Base-by-base conservation (phyloP, 176 grass and related monocot genomes). In the Thalia dealbata region DNA sequence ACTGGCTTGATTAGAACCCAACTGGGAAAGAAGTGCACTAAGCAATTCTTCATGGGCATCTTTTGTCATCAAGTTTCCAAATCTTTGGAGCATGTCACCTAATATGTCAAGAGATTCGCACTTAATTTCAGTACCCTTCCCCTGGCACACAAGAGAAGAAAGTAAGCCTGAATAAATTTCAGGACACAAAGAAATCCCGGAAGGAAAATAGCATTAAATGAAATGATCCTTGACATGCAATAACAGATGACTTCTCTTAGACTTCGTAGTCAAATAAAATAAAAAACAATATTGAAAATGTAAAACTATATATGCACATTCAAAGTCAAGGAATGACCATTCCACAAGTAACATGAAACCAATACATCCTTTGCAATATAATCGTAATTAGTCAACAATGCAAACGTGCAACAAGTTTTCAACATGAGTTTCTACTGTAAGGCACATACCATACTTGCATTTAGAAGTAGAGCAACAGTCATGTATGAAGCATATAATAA, bases 41-140 rank as follows among this genome's bases (percentile, higher is more conserved):
- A 99, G 81, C 80, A 99, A 86, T 66, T 76, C 67, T 66, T 86
- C 89, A 51, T 99, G 95, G 84, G 65, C 65, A 68, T 99, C 85
- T 81, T 91, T 93, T 71, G 85, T 77, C 30, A 96, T 86, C 70
- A 93, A 67, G 58, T 82, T 91, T 64, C 95, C 90, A 81, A 93
- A 99, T 87, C 79, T 90, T 75, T 99, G 81, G 74, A 99, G 90
- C 38, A 88, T 79, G 74, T 99, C 90, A 65, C 85, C 86, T 72
- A 99, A 82, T 93, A 93, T 93, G 76, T 99, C 95, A 81, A 99
- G 87, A 21, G 82, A 99, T 64, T 99, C 90, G 5, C 95, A 99
- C 73, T 99, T 99, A 74, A 88, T 91, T 69, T 99, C 95, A 82
- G 85, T 87, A 84, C 83, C 78, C 81, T 89, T 99, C 15, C 80